A percentile compares a stretch with the other conserved stretches of the same genome.
Evolutionary conservation across 768 basidiomycete genomes (phyloP).

Genomic region (Amanita phalloides): DNA sequence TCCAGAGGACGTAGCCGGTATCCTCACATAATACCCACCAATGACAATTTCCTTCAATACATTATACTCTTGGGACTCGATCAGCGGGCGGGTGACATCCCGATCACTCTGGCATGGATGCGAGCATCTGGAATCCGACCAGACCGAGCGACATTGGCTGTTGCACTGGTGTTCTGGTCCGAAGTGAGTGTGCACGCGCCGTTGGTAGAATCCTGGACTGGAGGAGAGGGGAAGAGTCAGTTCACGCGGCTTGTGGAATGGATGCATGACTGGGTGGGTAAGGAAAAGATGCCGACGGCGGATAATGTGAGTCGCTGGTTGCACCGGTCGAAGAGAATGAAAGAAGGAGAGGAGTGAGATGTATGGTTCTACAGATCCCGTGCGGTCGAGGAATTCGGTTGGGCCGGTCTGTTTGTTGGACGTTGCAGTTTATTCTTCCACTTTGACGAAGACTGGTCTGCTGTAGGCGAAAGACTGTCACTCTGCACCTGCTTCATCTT

Average conservation of each 20-base stretch:
- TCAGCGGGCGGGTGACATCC: slow-evolving; percentile 45
- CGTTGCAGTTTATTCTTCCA: no score
- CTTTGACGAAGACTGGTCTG: no score
- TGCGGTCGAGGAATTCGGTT: no score
- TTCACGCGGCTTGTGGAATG: slow-evolving; percentile 37
- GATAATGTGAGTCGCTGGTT: slow-evolving; percentile 23
- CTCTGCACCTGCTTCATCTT: no score
- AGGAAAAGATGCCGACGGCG: slow-evolving; percentile 30
- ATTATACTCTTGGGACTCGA: slow-evolving; percentile 49
- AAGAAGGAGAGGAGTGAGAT: slow-evolving; percentile 1
- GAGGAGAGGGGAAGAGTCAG: slow-evolving; percentile 24
- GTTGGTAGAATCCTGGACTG: slow-evolving; percentile 36
- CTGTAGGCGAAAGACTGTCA: no score
- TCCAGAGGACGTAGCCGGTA: slow-evolving; percentile 7
- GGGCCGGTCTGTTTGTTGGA: no score
- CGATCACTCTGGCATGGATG: slow-evolving; percentile 69
- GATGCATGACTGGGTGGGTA: slow-evolving; percentile 50
- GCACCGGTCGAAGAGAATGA: slow-evolving; percentile 20
- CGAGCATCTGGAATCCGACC: slow-evolving; percentile 42
- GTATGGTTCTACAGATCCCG: no score
- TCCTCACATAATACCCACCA: slow-evolving; percentile 31
- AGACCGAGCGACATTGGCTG: slow-evolving; percentile 40
- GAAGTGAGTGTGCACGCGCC: slow-evolving; percentile 59
- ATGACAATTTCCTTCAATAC: slow-evolving; percentile 43
- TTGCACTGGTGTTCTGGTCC: slow-evolving; percentile 59